Percentiles rank a stretch among this genome's conserved stretches.
phyloP scores from a whole-genome alignment of 2,329 filamentous ascomycete genomes.

The Trichocomaceae sp. region DNA sequence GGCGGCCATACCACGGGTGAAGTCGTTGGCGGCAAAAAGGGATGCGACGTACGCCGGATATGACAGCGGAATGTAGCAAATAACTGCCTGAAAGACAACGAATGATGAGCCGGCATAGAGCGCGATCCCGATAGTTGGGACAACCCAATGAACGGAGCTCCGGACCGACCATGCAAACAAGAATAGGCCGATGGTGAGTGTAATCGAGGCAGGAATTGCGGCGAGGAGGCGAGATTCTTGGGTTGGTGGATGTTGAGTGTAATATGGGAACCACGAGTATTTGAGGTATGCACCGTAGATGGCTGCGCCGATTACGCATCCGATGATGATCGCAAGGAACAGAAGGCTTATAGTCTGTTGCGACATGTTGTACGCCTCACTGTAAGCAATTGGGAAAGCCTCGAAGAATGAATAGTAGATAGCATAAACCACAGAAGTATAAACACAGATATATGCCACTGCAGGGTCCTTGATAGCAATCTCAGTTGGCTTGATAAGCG shows the following conservation, averaged over 20 bases:
- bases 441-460: slow-evolving; percentile 55
- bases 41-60: slow-evolving; percentile 31
- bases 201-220: slow-evolving; percentile 48
- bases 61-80: slow-evolving; percentile 32
- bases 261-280: slow-evolving; percentile 22
- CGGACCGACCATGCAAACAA: slow-evolving; percentile 36
- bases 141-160: slow-evolving; percentile 31
- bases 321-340: slow-evolving; percentile 26
- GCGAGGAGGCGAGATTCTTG: slow-evolving; percentile 52
- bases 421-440: slow-evolving; percentile 52
- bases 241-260: slow-evolving; percentile 23
- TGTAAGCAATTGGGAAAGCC: slow-evolving; percentile 50
- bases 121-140: slow-evolving; percentile 33
- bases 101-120: slow-evolving; percentile 35
- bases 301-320: slow-evolving; percentile 31
- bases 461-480: slow-evolving; percentile 58
- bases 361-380: not conserved
- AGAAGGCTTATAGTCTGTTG: not conserved
- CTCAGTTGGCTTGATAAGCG: slow-evolving; percentile 44
- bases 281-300: slow-evolving; percentile 35
- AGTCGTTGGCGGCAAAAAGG: slow-evolving; percentile 31
- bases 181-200: slow-evolving; percentile 54
- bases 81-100: slow-evolving; percentile 38
- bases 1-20: slow-evolving; percentile 26
- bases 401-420: slow-evolving; percentile 55